Percentiles rank a stretch among this genome's conserved stretches.
phyloP scores from a whole-genome alignment of 169 alveolate genomes.

The Plasmodium cynomolgi region DNA sequence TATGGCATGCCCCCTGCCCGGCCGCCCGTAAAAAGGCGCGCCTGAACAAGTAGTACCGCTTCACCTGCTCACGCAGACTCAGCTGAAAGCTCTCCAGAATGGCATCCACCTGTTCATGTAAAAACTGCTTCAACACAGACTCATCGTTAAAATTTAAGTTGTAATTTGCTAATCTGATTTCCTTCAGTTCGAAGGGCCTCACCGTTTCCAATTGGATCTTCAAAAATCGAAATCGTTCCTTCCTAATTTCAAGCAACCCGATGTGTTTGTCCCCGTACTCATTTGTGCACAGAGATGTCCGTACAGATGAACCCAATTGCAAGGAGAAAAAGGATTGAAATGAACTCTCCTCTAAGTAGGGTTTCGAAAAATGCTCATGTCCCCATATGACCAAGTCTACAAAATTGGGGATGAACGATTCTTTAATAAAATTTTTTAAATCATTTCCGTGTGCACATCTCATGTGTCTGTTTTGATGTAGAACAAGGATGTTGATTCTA shows the following conservation, averaged over 20 bases:
- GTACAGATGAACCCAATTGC: slow-evolving; percentile 93
- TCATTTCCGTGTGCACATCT: slow-evolving; percentile 88
- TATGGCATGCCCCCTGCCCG: neutral
- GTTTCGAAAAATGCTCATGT: slow-evolving; percentile 96
- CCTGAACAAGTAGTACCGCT: slow-evolving; percentile 50
- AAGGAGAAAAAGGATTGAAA: slow-evolving; percentile 89
- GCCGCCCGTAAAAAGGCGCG: neutral
- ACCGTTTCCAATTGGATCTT: slow-evolving; percentile 91
- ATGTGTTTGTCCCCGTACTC: slow-evolving; percentile 93
- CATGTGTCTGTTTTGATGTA: slow-evolving; percentile 96
- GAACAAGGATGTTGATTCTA: slow-evolving; percentile 93
- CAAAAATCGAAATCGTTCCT: slow-evolving; percentile 87
- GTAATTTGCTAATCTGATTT: slow-evolving; percentile 41
- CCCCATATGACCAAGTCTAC: slow-evolving; percentile 95
- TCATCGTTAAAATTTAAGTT: slow-evolving; percentile 38
- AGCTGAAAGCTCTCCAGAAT: slow-evolving; percentile 13
- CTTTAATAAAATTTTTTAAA: slow-evolving; percentile 88
- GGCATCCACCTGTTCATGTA: slow-evolving; percentile 28
- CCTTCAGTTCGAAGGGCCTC: slow-evolving; percentile 88
- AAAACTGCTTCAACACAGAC: slow-evolving; percentile 22
- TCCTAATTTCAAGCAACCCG: slow-evolving; percentile 89
- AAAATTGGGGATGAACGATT: slow-evolving; percentile 90
- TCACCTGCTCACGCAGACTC: slow-evolving; percentile 4
- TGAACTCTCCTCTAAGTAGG: slow-evolving; percentile 84
- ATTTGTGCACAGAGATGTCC: slow-evolving; percentile 93